Evolutionary conservation across 176 grass and related monocot species (phyloP).

Genomic region (Musa schizocarpa): DNA sequence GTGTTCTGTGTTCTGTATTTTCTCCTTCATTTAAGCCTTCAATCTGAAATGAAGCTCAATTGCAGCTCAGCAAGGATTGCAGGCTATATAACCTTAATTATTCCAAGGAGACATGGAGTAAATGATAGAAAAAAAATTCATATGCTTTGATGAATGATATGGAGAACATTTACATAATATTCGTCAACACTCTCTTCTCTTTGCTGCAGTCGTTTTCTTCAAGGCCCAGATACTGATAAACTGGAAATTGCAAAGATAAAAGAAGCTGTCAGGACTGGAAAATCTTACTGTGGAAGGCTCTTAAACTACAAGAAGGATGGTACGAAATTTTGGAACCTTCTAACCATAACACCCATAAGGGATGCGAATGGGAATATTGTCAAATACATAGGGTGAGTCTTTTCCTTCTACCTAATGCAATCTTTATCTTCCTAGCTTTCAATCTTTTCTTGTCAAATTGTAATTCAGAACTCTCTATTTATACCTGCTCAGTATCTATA

Average conservation of each 20-base stretch:
- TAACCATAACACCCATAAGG: slow-evolving; percentile 79
- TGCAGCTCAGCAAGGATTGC: neutral
- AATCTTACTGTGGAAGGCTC: slow-evolving; percentile 74
- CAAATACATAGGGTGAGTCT: slow-evolving; percentile 79
- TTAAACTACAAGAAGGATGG: slow-evolving; percentile 96
- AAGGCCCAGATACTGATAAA: slow-evolving; percentile 73
- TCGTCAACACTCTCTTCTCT: neutral
- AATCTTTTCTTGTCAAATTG: neutral
- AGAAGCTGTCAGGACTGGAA: slow-evolving; percentile 53
- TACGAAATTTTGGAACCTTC: slow-evolving; percentile 83
- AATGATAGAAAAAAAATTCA: neutral
- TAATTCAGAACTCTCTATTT: neutral
- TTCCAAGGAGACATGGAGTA: neutral
- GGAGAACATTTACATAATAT: neutral
- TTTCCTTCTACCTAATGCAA: neutral
- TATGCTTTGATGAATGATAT: neutral
- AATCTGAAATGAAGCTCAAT: neutral
- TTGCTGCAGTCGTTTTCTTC: slow-evolving; percentile 65
- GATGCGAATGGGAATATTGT: slow-evolving; percentile 73
- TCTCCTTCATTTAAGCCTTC: neutral
- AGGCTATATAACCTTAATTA: neutral
- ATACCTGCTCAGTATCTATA: no score
- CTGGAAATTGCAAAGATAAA: slow-evolving; percentile 64
- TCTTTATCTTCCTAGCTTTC: neutral
- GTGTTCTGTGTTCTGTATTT: neutral